phyloP scores from a whole-genome alignment of 2,329 filamentous ascomycete species.

The Westerdykella sp. region DNA sequence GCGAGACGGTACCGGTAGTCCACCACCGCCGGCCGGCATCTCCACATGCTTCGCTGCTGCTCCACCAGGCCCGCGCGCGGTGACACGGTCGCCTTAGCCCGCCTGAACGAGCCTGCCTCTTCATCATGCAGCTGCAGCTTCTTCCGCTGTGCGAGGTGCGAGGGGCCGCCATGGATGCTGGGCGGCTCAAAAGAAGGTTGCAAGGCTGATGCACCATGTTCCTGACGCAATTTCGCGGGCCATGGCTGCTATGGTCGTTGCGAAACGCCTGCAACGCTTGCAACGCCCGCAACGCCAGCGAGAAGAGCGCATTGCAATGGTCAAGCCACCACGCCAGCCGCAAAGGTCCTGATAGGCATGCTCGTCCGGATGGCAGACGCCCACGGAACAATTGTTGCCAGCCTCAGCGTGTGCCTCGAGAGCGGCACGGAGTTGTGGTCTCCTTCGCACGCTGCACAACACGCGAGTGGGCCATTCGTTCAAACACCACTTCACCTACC shows the following conservation, averaged over 20 bases:
- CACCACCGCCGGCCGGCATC: background rate
- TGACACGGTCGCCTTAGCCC: background rate
- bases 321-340: slow-evolving; percentile 18
- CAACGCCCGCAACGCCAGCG: too few species aligned
- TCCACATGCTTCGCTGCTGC: background rate
- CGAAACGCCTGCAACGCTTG: slow-evolving; percentile 26
- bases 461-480: background rate
- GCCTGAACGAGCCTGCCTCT: too few species aligned
- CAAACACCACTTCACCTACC: slow-evolving; percentile 1
- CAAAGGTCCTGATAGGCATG: slow-evolving; percentile 16
- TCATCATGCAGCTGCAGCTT: slow-evolving; percentile 24
- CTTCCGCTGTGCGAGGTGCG: background rate
- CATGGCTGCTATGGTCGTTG: slow-evolving; percentile 21
- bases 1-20: too few species aligned
- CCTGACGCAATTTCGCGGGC: slow-evolving; percentile 39
- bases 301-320: slow-evolving; percentile 10
- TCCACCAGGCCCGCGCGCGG: background rate
- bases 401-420: slow-evolving; percentile 1
- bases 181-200: slow-evolving; percentile 28
- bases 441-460: slow-evolving; percentile 6
- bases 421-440: slow-evolving; percentile 1
- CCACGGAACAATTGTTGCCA: background rate
- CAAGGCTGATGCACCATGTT: slow-evolving; percentile 39
- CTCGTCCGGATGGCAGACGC: slow-evolving; percentile 13
- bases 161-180: slow-evolving; percentile 17